Evolutionary conservation across 2,329 filamentous ascomycete genomes (phyloP).

Genomic region (Fusarium nurragi): DNA sequence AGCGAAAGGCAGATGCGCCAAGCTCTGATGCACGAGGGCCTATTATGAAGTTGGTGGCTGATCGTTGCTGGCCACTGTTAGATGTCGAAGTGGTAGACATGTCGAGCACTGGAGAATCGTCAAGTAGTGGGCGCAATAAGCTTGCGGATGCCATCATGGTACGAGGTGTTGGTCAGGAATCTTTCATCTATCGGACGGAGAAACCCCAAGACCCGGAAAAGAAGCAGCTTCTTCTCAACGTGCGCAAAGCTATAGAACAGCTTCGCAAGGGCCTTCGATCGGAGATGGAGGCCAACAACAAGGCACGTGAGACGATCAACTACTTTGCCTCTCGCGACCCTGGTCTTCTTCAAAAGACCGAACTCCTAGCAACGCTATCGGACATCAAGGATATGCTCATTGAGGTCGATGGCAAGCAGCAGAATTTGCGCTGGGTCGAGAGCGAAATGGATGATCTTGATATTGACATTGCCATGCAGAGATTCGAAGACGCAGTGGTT

Average conservation of each 20-base stretch:
- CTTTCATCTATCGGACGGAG: conserved; percentile 93
- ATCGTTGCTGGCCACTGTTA: conserved; percentile 91
- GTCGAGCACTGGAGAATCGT: conserved; percentile 70
- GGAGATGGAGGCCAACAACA: conserved; percentile 87
- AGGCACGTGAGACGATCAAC: conserved; percentile 84
- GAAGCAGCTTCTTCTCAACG: conserved; percentile 81
- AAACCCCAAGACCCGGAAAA: conserved; percentile 84
- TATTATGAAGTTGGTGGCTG: conserved; percentile 83
- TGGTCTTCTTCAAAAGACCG: conserved; percentile 79
- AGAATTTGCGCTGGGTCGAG: conserved; percentile 96
- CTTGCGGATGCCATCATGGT: conserved; percentile 90
- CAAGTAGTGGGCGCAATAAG: conserved; percentile 62
- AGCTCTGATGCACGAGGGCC: conserved; percentile 61
- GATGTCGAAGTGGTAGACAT: conserved; percentile 95
- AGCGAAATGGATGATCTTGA: conserved; percentile 95
- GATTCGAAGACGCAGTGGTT: conserved; percentile 84
- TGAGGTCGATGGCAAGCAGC: conserved; percentile 95
- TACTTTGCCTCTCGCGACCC: conserved; percentile 85
- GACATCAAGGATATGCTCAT: conserved; percentile 88
- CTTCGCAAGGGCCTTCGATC: conserved; percentile 85
- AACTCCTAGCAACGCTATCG: conserved; percentile 80
- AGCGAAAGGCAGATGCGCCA: conserved; percentile 80
- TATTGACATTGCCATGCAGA: conserved; percentile 92
- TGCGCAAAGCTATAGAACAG: conserved; percentile 92
- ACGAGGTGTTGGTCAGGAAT: conserved; percentile 83